These are phyloP conservation scores for Athelia psychrophila DNA, from an alignment of 1,284 basidiomycete species.

Conservation along the genomic window DNA sequence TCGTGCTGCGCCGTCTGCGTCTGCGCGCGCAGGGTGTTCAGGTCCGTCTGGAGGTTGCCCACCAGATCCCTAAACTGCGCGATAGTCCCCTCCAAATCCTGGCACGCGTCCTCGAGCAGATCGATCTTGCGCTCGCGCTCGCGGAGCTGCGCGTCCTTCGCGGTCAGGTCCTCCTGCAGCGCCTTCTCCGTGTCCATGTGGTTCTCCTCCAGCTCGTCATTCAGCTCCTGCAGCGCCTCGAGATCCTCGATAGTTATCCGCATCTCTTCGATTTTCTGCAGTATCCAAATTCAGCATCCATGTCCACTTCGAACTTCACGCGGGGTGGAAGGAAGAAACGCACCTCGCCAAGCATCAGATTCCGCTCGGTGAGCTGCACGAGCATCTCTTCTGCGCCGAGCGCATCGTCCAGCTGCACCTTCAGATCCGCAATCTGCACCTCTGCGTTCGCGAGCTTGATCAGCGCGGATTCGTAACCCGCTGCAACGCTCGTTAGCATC, in stretches of 20 bases:
- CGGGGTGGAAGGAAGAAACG: constrained; percentile 13
- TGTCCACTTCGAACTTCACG: background rate
- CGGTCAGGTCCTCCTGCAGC: constrained; percentile 87
- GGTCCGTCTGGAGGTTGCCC: constrained; percentile 80
- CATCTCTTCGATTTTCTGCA: constrained; percentile 95
- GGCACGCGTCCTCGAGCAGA: constrained; percentile 71
- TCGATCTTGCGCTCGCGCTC: constrained; percentile 67
- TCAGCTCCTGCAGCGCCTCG: constrained; percentile 93
- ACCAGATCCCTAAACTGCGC: constrained; percentile 90
- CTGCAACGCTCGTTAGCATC: constrained; percentile 37
- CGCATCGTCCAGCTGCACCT: constrained; percentile 93
- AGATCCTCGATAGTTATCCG: constrained; percentile 93
- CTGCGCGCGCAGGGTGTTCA: constrained; percentile 77
- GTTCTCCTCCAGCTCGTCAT: constrained; percentile 96
- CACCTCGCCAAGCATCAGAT: constrained; percentile 87
- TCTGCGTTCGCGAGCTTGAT: constrained; percentile 86
- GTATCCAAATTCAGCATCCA: constrained; percentile 1
- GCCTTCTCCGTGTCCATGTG: constrained; percentile 94
- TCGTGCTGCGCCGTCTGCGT: constrained; percentile 84
- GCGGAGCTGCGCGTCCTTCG: constrained; percentile 67
- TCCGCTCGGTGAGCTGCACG: constrained; percentile 93
- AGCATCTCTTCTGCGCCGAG: constrained; percentile 95
- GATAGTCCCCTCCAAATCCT: constrained; percentile 87
- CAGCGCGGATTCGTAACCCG: constrained; percentile 75
- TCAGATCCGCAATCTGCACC: constrained; percentile 90